phyloP scores from a whole-genome alignment of 495 filamentous ascomycete species.

The Penicillium herquei region DNA sequence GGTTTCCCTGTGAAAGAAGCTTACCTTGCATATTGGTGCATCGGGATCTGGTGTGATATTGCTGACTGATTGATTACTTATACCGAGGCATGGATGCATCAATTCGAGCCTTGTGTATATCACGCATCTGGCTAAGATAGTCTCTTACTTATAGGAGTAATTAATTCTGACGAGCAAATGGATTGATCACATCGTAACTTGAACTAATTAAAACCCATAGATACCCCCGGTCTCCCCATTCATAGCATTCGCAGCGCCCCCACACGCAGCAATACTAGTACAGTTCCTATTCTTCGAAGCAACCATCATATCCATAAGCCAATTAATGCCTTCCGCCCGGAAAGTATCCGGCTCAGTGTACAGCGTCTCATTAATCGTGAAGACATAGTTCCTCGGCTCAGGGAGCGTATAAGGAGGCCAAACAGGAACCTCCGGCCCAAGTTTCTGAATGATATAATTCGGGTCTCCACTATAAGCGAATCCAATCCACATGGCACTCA shows the following conservation, averaged over 20 bases:
- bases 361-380: neutral
- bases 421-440: neutral
- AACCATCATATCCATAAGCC: neutral
- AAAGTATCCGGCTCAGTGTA: neutral
- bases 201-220: neutral
- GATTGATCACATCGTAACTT: neutral
- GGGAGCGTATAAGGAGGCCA: neutral
- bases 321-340: neutral
- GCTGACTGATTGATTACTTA: too few relatives aligned
- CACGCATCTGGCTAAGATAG: too few relatives aligned
- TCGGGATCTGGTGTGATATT: too few relatives aligned
- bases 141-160: too few relatives aligned
- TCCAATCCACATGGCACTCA: neutral
- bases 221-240: neutral
- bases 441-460: neutral
- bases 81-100: too few relatives aligned
- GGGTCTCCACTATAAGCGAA: neutral
- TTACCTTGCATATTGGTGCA: too few relatives aligned
- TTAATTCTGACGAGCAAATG: too few relatives aligned
- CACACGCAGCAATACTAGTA: neutral
- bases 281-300: neutral
- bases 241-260: neutral
- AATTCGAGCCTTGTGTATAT: too few relatives aligned
- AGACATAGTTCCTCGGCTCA: neutral
- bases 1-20: too few relatives aligned